These are phyloP conservation scores for Stephania cephalantha DNA, from an alignment of 164 flowering plant species.

Conservation along the genomic window DNA sequence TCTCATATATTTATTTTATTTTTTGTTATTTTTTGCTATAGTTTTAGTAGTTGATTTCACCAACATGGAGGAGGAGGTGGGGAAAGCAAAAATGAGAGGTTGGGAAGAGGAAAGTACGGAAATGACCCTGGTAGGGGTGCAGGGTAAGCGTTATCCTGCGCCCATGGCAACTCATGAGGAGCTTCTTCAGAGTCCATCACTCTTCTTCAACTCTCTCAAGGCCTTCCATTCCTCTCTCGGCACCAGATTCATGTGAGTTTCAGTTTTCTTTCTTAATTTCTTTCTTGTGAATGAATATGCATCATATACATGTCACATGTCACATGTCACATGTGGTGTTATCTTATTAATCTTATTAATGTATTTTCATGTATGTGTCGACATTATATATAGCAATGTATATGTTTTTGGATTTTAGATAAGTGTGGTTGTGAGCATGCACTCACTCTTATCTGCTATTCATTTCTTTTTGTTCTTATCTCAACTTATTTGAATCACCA, in stretches of 20 bases:
- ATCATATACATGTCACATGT: no score
- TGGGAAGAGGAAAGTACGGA: constrained; percentile 4
- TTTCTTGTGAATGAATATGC: neutral
- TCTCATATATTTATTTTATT: neutral
- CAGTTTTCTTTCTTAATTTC: constrained; percentile 3
- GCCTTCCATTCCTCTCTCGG: constrained; percentile 48
- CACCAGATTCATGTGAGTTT: constrained; percentile 55
- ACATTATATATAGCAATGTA: neutral
- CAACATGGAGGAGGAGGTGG: neutral
- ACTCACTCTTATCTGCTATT: neutral
- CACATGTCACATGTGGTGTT: neutral
- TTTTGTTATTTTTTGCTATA: neutral
- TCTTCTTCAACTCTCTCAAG: constrained; percentile 56
- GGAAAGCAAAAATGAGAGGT: constrained; percentile 1
- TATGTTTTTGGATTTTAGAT: neutral
- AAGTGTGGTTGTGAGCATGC: neutral
- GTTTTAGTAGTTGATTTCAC: no score
- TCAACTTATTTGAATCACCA: neutral
- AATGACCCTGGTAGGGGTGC: constrained; percentile 20
- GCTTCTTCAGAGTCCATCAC: constrained; percentile 29
- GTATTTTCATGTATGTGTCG: neutral
- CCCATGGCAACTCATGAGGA: constrained; percentile 59
- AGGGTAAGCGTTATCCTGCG: constrained; percentile 35
- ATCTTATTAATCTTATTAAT: neutral
- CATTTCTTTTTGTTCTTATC: neutral